Evolutionary conservation across 805 yeast genomes (phyloP), one percentile per base, ranked within the genome.

Genomic region (Wickerhamomyces chaumierensis): DNA sequence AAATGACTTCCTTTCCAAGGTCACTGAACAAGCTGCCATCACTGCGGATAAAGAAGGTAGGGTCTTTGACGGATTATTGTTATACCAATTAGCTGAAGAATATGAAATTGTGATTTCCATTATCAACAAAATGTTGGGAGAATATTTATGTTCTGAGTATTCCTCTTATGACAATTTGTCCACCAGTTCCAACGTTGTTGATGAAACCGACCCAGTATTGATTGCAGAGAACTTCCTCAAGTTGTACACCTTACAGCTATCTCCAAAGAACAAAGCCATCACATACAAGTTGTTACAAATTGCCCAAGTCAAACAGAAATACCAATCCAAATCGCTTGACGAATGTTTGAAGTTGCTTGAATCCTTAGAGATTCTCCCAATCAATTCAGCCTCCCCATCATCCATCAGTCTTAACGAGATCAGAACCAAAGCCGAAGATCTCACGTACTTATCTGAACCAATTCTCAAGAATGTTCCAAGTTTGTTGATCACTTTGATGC

Each of bases 11-110:
- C 64, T 83, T 46, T 69, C 68, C 44, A 72, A 73, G 42, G 86
- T 90, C 33, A 79, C 92, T 3, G 94, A 82, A 54, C 77, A 75
- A 42, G 87, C 95, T 21, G 96, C 96, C 3, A 69, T 69, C 34
- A 76, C 75, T 48, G 94, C 96, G 14, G 92, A 84, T 51, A 92
- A 85, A 48, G 97, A 88, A 51, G 96, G 96, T 7, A 71, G 95
- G 52, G 69, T 76, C 13, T 75, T 80, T 44, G 97, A 92, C 53
- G 84, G 96, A 16, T 71, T 92, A 43, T 65, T 84, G 41, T 68
- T 92, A 39, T 90, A 84, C 56, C 95, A 88, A 60, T 70, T 90
- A 46, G 76, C 94, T 36, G 94, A 84, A 59, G 95, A 88, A 48
- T 81, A 81, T 56, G 81, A 82, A 53, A 78, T 81, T 23, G 96